Evolutionary conservation across 176 grass and related monocot genomes (phyloP).

Genomic region (Carex scoparia): DNA sequence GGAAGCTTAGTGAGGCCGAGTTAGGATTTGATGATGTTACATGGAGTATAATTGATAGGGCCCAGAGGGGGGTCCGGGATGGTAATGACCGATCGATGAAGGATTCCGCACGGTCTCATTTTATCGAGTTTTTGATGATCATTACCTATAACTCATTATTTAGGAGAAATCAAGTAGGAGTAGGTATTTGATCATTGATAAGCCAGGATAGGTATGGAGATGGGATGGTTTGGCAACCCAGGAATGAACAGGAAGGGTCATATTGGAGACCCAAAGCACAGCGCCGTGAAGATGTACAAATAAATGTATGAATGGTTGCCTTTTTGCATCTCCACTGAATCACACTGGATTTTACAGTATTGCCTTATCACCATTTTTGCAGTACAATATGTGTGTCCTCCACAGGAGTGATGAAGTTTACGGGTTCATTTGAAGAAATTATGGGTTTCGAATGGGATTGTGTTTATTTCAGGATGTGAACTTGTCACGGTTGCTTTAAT

Average conservation of each 20-base stretch:
- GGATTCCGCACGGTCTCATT: conserved; percentile 11
- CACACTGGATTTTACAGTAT: neutral
- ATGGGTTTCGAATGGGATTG: neutral
- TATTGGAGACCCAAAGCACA: neutral
- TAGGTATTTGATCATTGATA: neutral
- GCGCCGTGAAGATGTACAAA: neutral
- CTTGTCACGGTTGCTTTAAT: neutral
- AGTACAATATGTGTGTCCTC: neutral
- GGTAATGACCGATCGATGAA: neutral
- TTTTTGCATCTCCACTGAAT: neutral
- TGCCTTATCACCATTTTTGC: neutral
- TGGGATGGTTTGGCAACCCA: neutral
- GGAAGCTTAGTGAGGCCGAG: conserved; percentile 55
- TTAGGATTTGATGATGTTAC: conserved; percentile 85
- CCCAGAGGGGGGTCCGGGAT: conserved; percentile 35
- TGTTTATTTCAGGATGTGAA: neutral
- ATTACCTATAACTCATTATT: conserved; percentile 13
- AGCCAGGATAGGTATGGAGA: neutral
- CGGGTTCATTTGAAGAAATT: neutral
- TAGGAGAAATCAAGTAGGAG: conserved; percentile 7
- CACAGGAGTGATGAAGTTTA: neutral
- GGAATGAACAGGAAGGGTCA: neutral
- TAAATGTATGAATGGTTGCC: neutral
- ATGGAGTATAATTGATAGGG: conserved; percentile 79
- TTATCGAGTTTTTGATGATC: conserved; percentile 26